phyloP scores from a whole-genome alignment of 2,329 filamentous ascomycete genomes.

The Fusarium miscanthi region DNA sequence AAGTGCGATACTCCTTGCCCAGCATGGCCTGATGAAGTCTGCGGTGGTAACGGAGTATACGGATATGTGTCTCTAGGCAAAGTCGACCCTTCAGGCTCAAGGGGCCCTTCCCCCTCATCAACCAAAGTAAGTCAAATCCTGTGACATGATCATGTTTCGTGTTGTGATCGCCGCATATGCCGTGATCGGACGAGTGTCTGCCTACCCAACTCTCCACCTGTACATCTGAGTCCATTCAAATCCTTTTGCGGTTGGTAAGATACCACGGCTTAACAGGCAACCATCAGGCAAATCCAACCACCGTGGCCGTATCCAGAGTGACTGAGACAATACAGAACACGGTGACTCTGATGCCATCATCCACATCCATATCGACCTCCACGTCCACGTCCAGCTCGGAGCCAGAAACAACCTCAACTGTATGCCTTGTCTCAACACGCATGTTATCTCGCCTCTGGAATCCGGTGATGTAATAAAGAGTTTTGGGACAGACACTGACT shows the following conservation, averaged over 20 bases:
- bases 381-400: conserved; percentile 38
- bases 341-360: conserved; percentile 40
- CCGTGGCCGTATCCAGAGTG: conserved; percentile 46
- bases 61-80: conserved; percentile 71
- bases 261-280: conserved; percentile 45
- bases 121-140: conserved; percentile 46
- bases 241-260: conserved; percentile 38
- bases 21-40: conserved; percentile 74
- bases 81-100: conserved; percentile 67
- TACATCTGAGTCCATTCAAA: conserved; percentile 22
- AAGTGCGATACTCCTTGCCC: conserved; percentile 71
- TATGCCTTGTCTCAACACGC: conserved; percentile 50
- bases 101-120: conserved; percentile 41
- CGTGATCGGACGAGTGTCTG: conserved; percentile 43
- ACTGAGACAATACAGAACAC: conserved; percentile 53
- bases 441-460: conserved; percentile 25
- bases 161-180: conserved; percentile 32
- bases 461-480: conserved; percentile 34
- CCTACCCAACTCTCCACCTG: conserved; percentile 15
- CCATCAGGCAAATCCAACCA: conserved; percentile 45
- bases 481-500: conserved; percentile 29
- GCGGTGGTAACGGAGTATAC: conserved; percentile 71
- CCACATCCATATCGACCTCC: conserved; percentile 39
- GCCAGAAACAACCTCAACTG: conserved; percentile 51
- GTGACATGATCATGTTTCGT: conserved; percentile 25